Percentiles rank a stretch among this genome's conserved stretches.
Evolutionary conservation across 1,139 yeast genomes (phyloP).

Genomic region (Zhuliangozyma parablackwelliae): DNA sequence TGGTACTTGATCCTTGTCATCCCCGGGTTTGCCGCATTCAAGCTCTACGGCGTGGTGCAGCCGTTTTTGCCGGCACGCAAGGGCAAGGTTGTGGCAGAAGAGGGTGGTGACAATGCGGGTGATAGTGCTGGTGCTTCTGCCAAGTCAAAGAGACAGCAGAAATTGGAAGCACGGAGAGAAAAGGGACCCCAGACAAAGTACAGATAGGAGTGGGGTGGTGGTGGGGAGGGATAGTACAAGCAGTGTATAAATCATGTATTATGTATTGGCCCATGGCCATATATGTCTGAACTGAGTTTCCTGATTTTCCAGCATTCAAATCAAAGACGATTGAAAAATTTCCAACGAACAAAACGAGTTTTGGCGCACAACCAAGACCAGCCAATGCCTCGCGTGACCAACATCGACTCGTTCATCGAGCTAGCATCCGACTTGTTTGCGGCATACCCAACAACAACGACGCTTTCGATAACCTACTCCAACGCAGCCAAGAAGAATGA

Average conservation of each 20-base stretch:
- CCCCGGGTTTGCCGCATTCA: conserved; percentile 55
- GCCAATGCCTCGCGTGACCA: conserved; percentile 11
- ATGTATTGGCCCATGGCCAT: too few species aligned
- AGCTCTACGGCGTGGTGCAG: conserved; percentile 28
- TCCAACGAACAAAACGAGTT: conserved; percentile 2
- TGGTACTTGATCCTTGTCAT: conserved; percentile 53
- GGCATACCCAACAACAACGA: conserved; percentile 37
- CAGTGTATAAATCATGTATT: background rate
- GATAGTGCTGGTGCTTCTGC: conserved; percentile 2
- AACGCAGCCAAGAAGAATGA: conserved; percentile 21
- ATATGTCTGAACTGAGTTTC: too few species aligned
- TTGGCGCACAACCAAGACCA: background rate
- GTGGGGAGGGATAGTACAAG: background rate
- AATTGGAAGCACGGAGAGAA: conserved; percentile 42
- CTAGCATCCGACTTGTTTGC: conserved; percentile 29
- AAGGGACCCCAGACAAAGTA: conserved; percentile 29
- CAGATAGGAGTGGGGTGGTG: conserved; percentile 12
- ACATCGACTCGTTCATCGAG: conserved; percentile 34
- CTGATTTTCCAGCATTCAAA: too few species aligned
- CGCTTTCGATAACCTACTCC: conserved; percentile 36
- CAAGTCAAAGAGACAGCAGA: conserved; percentile 47
- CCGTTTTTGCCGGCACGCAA: conserved; percentile 17
- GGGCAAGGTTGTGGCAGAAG: conserved; percentile 7
- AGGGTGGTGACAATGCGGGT: conserved; percentile 4
- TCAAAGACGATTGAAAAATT: background rate